Percentiles rank a stretch among this genome's conserved stretches.
Evolutionary conservation across 768 basidiomycete genomes (phyloP).

Genomic region (Amanita muscaria): DNA sequence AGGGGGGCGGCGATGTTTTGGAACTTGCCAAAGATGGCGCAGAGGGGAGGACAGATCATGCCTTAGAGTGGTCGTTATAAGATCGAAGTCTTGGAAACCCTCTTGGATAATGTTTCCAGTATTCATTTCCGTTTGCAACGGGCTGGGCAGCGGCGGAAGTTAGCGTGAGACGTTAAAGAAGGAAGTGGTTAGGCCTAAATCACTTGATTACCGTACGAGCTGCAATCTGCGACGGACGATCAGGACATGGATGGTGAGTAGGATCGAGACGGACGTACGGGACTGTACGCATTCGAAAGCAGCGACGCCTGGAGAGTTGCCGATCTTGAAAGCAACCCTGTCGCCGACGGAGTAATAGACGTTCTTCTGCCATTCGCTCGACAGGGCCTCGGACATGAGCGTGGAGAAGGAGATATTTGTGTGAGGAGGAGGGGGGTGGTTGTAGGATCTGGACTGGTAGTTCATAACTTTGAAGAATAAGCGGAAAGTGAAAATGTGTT

Average conservation of each 20-base stretch:
- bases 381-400: constrained; percentile 19
- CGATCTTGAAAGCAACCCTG: constrained; percentile 25
- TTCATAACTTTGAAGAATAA: constrained; percentile 1
- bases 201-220: constrained; percentile 20
- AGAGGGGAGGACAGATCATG: neutral
- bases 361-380: constrained; percentile 22
- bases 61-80: neutral
- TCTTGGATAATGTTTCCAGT: constrained; percentile 24
- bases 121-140: constrained; percentile 17
- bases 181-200: no score
- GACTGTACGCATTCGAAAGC: constrained; percentile 23
- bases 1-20: no score
- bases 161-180: no score
- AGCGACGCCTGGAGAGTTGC: constrained; percentile 21
- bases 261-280: constrained; percentile 16
- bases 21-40: no score
- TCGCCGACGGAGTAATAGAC: constrained; percentile 19
- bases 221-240: constrained; percentile 15
- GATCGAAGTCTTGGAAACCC: constrained; percentile 19
- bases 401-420: constrained; percentile 2
- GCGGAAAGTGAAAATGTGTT: neutral
- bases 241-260: neutral
- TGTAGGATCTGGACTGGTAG: neutral
- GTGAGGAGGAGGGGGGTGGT: neutral
- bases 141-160: constrained; percentile 18